Percentiles rank a stretch among this genome's conserved stretches.
Evolutionary conservation across 208 protist genomes (phyloP).

Genomic region (Blechomonas ayalai): DNA sequence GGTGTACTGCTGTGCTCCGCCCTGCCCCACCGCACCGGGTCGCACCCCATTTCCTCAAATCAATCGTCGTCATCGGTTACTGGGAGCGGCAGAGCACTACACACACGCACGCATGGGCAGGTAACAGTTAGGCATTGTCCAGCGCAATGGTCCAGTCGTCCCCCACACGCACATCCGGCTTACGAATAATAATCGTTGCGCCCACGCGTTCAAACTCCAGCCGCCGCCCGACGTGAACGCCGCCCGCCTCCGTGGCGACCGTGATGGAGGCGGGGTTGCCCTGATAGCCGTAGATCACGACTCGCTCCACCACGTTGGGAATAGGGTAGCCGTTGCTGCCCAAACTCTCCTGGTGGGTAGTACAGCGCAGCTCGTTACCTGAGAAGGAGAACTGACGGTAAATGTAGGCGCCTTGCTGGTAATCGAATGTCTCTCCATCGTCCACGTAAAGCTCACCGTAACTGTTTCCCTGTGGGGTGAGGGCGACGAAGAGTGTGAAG

Average conservation of each 20-base stretch:
- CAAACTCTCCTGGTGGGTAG: not conserved
- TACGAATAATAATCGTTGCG: constrained; percentile 44
- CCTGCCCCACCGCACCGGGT: no score
- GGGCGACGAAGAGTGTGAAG: constrained; percentile 90
- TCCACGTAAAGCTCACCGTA: constrained; percentile 71
- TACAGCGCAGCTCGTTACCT: constrained; percentile 20
- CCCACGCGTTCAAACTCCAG: constrained; percentile 56
- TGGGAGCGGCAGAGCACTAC: not conserved
- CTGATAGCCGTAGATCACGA: constrained; percentile 55
- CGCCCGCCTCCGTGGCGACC: not conserved
- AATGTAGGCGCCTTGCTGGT: constrained; percentile 39
- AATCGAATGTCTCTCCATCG: constrained; percentile 65
- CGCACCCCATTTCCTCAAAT: no score
- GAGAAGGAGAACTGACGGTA: constrained; percentile 50
- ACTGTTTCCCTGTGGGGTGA: constrained; percentile 59
- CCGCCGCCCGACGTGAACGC: constrained; percentile 5
- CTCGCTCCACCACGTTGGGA: constrained; percentile 49
- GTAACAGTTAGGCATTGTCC: constrained; percentile 18
- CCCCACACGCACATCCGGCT: constrained; percentile 35
- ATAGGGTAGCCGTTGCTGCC: not conserved
- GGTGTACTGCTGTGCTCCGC: no score
- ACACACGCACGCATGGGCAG: not conserved
- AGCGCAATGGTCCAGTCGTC: constrained; percentile 57
- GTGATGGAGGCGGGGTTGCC: constrained; percentile 22
- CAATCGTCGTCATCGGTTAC: no score